These are phyloP conservation scores for Fusarium torreyae DNA, from an alignment of 2,329 filamentous ascomycete species.

Conservation along the genomic window DNA sequence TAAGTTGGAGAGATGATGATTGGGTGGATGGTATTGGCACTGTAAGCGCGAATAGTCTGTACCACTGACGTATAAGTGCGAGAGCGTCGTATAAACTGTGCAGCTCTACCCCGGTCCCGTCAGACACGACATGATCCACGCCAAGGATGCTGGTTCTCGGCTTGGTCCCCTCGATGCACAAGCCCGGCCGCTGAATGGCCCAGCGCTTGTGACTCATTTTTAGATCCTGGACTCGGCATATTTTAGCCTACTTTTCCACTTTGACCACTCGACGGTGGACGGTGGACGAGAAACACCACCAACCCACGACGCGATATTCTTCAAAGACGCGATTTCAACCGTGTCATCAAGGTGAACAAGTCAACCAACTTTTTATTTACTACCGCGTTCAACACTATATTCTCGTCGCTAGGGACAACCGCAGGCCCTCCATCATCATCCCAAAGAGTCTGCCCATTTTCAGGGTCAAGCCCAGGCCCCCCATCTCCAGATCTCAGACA, in stretches of 20 bases:
- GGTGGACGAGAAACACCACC: constrained; percentile 3
- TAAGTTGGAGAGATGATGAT: constrained; percentile 37
- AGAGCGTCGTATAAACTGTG: constrained; percentile 32
- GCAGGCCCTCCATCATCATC: background rate
- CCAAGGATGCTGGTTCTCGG: constrained; percentile 48
- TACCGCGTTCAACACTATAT: constrained; percentile 28
- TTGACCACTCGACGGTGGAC: background rate
- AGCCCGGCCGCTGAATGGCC: constrained; percentile 52
- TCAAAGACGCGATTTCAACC: constrained; percentile 6
- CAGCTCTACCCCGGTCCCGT: constrained; percentile 10
- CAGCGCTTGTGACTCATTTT: constrained; percentile 54
- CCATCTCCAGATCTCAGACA: constrained; percentile 13
- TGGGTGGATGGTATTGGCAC: constrained; percentile 33
- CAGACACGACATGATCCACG: constrained; percentile 29
- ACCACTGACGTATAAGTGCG: constrained; percentile 15
- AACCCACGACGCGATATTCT: constrained; percentile 21
- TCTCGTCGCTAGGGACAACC: constrained; percentile 37
- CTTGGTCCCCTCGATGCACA: constrained; percentile 51
- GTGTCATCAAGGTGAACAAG: constrained; percentile 14
- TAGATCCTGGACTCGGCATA: constrained; percentile 46
- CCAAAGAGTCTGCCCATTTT: constrained; percentile 14
- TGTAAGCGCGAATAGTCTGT: constrained; percentile 18
- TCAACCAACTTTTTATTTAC: constrained; percentile 25
- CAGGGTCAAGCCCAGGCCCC: constrained; percentile 41
- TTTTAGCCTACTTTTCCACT: constrained; percentile 17